A percentile compares a stretch with the other conserved stretches of the same genome.
Evolutionary conservation across 306 rosid genomes (phyloP).

Genomic region (Castanea mollissima): DNA sequence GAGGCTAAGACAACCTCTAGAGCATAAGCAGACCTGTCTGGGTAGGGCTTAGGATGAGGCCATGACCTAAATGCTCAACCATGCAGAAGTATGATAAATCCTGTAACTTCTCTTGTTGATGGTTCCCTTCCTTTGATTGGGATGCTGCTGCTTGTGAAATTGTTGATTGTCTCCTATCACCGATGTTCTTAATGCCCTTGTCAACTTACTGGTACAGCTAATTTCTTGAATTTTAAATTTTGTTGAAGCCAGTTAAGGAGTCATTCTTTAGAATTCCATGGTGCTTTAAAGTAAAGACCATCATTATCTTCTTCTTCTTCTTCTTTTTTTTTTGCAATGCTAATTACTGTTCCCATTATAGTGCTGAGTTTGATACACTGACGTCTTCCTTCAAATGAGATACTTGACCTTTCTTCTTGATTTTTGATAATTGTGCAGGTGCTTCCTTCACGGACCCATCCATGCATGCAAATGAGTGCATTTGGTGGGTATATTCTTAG

Average conservation of each 20-base stretch:
- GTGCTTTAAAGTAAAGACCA: neutral
- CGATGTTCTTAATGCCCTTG: no score
- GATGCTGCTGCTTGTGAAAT: neutral
- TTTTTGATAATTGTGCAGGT: conserved; percentile 54
- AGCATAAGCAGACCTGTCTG: neutral
- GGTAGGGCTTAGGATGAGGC: neutral
- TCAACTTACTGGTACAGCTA: neutral
- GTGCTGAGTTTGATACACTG: neutral
- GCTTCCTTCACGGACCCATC: conserved; percentile 94
- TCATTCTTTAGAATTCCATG: neutral
- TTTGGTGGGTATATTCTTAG: conserved; percentile 92
- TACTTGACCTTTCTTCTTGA: neutral
- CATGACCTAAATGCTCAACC: neutral
- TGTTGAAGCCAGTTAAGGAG: neutral
- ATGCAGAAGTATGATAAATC: neutral
- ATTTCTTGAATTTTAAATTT: neutral
- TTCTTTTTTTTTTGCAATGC: neutral
- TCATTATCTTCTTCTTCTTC: neutral
- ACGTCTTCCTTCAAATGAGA: neutral
- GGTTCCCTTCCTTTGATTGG: neutral
- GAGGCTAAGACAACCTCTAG: no score
- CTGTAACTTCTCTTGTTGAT: neutral
- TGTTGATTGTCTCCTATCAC: neutral
- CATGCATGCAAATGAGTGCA: conserved; percentile 85
- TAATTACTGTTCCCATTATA: neutral